A percentile compares a stretch with the other conserved stretches of the same genome.
Evolutionary conservation across 192 early-diverging fungal species (phyloP).

Genomic region (Gamsiella multidivaricata): DNA sequence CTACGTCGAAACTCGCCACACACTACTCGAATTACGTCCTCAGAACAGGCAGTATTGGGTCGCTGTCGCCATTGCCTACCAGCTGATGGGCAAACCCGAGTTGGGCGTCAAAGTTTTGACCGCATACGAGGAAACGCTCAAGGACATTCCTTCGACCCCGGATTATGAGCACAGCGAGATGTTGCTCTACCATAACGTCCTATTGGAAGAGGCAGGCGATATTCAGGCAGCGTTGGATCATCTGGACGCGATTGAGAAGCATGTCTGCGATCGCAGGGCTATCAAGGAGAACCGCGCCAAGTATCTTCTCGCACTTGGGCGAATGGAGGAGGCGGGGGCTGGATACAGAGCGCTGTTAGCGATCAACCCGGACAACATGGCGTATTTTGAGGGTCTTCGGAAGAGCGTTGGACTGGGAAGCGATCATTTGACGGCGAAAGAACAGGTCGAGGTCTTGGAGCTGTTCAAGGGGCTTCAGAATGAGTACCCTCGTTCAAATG

Average conservation of each 20-base stretch:
- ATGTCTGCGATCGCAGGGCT: slow-evolving; percentile 78
- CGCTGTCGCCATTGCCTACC: slow-evolving; percentile 86
- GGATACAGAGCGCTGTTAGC: slow-evolving; percentile 82
- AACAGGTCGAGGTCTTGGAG: slow-evolving; percentile 35
- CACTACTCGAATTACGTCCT: slow-evolving; percentile 77
- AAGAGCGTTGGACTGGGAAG: slow-evolving; percentile 60
- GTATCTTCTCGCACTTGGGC: slow-evolving; percentile 74
- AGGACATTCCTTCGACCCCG: slow-evolving; percentile 54
- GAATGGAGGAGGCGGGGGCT: slow-evolving; percentile 74
- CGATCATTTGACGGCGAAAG: slow-evolving; percentile 29
- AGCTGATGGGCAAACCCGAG: slow-evolving; percentile 80
- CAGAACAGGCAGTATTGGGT: slow-evolving; percentile 83
- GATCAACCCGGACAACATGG: slow-evolving; percentile 83
- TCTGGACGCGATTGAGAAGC: slow-evolving; percentile 76
- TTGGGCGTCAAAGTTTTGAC: slow-evolving; percentile 78
- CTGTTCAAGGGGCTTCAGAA: slow-evolving; percentile 59
- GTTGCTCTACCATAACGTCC: slow-evolving; percentile 84
- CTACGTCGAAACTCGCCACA: slow-evolving; percentile 76
- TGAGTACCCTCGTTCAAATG: slow-evolving; percentile 86
- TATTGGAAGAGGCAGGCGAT: slow-evolving; percentile 90
- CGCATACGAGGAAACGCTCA: slow-evolving; percentile 74
- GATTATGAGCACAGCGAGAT: slow-evolving; percentile 86
- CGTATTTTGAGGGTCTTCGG: slow-evolving; percentile 76
- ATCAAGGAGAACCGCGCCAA: slow-evolving; percentile 83
- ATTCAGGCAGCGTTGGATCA: slow-evolving; percentile 79